Percentiles rank a stretch among this genome's conserved stretches.
These are phyloP conservation scores for Colletotrichum tamarilloi DNA, from an alignment of 2,329 filamentous ascomycete genomes.

Conservation along the genomic window DNA sequence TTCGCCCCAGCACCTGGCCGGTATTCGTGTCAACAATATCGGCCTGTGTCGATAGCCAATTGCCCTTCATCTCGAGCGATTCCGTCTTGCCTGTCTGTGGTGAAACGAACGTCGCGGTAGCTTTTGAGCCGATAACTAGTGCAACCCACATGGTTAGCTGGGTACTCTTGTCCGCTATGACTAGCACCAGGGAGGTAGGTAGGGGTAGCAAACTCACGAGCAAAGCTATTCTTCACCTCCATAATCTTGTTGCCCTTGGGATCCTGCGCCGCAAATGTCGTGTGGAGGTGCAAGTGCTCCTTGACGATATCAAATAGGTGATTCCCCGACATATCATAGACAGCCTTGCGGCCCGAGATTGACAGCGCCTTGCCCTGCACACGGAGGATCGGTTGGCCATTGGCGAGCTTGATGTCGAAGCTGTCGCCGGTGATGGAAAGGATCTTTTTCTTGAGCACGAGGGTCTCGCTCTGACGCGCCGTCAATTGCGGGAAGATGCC, in stretches of 20 bases:
- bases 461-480: constrained; percentile 54
- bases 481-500: constrained; percentile 54
- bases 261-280: constrained; percentile 62
- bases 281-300: constrained; percentile 61
- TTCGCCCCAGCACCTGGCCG: constrained; percentile 64
- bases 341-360: constrained; percentile 65
- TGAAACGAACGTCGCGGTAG: constrained; percentile 68
- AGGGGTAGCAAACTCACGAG: background rate
- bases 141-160: background rate
- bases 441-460: constrained; percentile 71
- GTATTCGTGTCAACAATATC: constrained; percentile 66
- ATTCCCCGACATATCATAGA: constrained; percentile 63
- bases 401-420: constrained; percentile 69
- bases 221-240: constrained; percentile 60
- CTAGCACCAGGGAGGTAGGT: too few relatives aligned
- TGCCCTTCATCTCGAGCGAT: constrained; percentile 68
- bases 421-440: constrained; percentile 71
- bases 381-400: constrained; percentile 64
- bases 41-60: constrained; percentile 68
- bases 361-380: constrained; percentile 66
- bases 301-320: constrained; percentile 70
- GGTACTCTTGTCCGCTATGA: background rate
- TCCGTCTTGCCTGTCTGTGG: constrained; percentile 53
- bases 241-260: constrained; percentile 59
- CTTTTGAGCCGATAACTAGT: constrained; percentile 64